Conservation (phyloP, 2,329 filamentous ascomycete genomes). For the Pleomassaria siparia region DNA sequence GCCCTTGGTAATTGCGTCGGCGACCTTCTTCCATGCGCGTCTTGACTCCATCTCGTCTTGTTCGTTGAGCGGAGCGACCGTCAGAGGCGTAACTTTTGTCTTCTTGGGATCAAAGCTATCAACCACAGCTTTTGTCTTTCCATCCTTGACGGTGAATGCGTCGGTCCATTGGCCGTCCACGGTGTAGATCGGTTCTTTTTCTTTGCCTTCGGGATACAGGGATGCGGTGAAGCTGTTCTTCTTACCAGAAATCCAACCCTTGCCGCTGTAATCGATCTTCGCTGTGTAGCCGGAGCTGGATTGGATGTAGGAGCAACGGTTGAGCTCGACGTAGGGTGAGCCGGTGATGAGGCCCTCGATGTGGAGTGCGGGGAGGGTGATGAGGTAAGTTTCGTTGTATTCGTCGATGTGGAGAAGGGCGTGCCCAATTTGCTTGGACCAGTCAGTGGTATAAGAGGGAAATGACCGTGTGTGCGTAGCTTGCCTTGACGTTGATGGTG, state of each 20-base stretch:
- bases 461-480: constrained; percentile 2
- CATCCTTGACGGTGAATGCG: constrained; percentile 74
- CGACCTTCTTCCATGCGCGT: constrained; percentile 85
- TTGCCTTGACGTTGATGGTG: constrained; percentile 82
- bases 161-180: constrained; percentile 90
- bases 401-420: constrained; percentile 75
- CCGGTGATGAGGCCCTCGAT: constrained; percentile 90
- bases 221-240: constrained; percentile 85
- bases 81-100: constrained; percentile 64
- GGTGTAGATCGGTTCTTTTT: constrained; percentile 77
- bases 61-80: constrained; percentile 69
- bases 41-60: constrained; percentile 88
- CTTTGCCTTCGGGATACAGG: constrained; percentile 69
- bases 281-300: constrained; percentile 84
- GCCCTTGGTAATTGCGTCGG: constrained; percentile 73
- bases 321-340: constrained; percentile 86
- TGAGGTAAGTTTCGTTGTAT: constrained; percentile 74
- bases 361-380: constrained; percentile 87
- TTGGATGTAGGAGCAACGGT: constrained; percentile 79
- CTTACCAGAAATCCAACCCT: constrained; percentile 92
- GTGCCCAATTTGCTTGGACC: constrained; percentile 73
- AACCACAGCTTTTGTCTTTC: constrained; percentile 50
- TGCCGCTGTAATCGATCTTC: constrained; percentile 90
- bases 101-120: constrained; percentile 51
- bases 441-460: constrained; percentile 8